Evolutionary conservation across 495 filamentous ascomycete genomes (phyloP).

Genomic region (Daldinia vernicosa): DNA sequence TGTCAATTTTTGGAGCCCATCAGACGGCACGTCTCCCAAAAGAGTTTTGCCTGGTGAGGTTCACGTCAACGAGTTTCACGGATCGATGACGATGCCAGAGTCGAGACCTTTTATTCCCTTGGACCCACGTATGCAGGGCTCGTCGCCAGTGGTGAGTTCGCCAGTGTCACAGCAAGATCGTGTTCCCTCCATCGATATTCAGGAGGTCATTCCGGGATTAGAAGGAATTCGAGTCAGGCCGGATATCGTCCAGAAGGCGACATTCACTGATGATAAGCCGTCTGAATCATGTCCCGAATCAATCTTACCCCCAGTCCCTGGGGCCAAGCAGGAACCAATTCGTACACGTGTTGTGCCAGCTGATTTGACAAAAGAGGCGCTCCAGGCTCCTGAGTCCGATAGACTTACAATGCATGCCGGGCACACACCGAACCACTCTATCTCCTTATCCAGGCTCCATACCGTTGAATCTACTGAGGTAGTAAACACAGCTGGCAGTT

Average conservation of each 20-base stretch:
- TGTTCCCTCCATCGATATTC: constrained; percentile 54
- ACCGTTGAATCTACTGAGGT: constrained; percentile 49
- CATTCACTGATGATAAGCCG: constrained; percentile 48
- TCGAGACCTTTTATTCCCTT: constrained; percentile 46
- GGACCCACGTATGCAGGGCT: constrained; percentile 45
- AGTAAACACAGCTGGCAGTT: constrained; percentile 49
- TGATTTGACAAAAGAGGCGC: constrained; percentile 52
- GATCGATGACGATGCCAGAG: constrained; percentile 43
- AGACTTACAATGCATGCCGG: constrained; percentile 61
- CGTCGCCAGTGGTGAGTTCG: constrained; percentile 25
- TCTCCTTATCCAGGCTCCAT: constrained; percentile 50
- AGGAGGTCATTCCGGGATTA: constrained; percentile 55
- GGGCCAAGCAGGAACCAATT: constrained; percentile 22
- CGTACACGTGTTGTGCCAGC: constrained; percentile 37
- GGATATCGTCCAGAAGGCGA: constrained; percentile 52
- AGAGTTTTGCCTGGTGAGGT: constrained; percentile 5
- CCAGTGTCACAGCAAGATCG: constrained; percentile 33
- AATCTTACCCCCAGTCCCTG: constrained; percentile 38
- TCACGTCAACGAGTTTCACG: constrained; percentile 8
- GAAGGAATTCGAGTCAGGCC: constrained; percentile 58
- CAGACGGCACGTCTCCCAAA: constrained; percentile 30
- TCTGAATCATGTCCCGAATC: constrained; percentile 33
- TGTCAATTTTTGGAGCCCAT: constrained; percentile 16
- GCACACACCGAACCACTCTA: constrained; percentile 58
- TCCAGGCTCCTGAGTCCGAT: constrained; percentile 51